Percentiles rank a stretch among this genome's conserved stretches.
phyloP scores from a whole-genome alignment of 2,329 filamentous ascomycete species.

The Penicillium rolfsii region DNA sequence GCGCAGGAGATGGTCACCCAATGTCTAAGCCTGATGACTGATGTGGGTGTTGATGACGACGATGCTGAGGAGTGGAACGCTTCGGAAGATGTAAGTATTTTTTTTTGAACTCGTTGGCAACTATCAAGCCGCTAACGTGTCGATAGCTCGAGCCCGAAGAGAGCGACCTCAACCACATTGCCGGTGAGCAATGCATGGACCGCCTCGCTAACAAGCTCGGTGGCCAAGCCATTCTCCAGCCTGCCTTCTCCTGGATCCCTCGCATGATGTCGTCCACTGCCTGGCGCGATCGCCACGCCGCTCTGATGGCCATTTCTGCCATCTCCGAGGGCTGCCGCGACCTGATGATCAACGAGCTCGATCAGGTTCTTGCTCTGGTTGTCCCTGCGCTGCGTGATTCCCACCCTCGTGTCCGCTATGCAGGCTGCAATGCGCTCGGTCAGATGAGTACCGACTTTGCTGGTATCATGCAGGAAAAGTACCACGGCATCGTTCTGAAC shows the following conservation, averaged over 20 bases:
- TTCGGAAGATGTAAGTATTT: conserved; percentile 76
- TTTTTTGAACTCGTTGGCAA: not conserved
- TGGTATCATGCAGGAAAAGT: conserved; percentile 95
- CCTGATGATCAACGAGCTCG: conserved; percentile 90
- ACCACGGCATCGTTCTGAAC: conserved; percentile 82
- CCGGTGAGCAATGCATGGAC: conserved; percentile 98
- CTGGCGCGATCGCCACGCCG: conserved; percentile 94
- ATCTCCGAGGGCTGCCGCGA: conserved; percentile 97
- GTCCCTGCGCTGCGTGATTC: conserved; percentile 86
- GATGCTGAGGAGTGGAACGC: conserved; percentile 92
- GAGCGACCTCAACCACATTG: conserved; percentile 95
- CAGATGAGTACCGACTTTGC: conserved; percentile 99
- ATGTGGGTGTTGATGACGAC: conserved; percentile 91
- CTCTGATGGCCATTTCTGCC: conserved; percentile 97
- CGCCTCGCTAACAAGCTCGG: conserved; percentile 95
- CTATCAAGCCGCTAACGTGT: conserved; percentile 27
- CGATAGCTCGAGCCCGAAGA: conserved; percentile 84
- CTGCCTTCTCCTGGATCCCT: conserved; percentile 95
- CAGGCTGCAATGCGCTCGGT: conserved; percentile 95
- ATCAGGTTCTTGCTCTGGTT: conserved; percentile 93
- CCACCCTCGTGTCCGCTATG: conserved; percentile 94
- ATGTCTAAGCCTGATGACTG: conserved; percentile 96
- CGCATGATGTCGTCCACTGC: conserved; percentile 95
- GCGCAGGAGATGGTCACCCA: conserved; percentile 98
- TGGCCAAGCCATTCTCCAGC: conserved; percentile 86